Conservation (phyloP, 805 yeast species). For the Candida hungchunana region DNA sequence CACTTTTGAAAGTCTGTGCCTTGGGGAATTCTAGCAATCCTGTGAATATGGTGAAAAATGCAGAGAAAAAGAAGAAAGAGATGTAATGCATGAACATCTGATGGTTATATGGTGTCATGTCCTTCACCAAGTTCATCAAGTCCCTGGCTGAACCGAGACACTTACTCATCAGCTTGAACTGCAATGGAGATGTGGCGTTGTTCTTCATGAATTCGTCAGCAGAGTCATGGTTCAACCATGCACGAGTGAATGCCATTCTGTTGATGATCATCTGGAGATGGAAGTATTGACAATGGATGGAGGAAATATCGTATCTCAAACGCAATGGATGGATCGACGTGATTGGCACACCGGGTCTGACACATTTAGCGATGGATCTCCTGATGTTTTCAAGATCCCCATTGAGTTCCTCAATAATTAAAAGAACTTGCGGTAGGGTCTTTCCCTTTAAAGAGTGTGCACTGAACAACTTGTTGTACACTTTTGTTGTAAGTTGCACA, state of each 20-base stretch:
- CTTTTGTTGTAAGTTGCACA: slow-evolving; percentile 13
- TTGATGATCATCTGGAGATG: slow-evolving; percentile 21
- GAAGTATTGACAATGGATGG: slow-evolving; percentile 21
- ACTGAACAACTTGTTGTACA: slow-evolving; percentile 19
- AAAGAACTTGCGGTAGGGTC: slow-evolving; percentile 14
- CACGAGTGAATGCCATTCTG: slow-evolving; percentile 26
- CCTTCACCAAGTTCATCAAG: slow-evolving; percentile 10
- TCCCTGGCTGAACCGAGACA: slow-evolving; percentile 22
- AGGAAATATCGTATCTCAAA: slow-evolving; percentile 9
- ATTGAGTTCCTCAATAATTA: slow-evolving; percentile 17
- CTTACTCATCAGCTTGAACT: slow-evolving; percentile 16
- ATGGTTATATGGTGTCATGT: slow-evolving; percentile 4
- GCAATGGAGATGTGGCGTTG: slow-evolving; percentile 12
- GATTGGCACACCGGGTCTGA: slow-evolving; percentile 14
- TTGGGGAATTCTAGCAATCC: slow-evolving; percentile 22
- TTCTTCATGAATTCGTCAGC: slow-evolving; percentile 5
- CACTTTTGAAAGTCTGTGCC: slow-evolving; percentile 11
- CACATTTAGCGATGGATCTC: slow-evolving; percentile 7
- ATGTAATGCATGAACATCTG: slow-evolving; percentile 15
- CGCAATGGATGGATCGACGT: slow-evolving; percentile 3
- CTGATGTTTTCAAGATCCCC: slow-evolving; percentile 14
- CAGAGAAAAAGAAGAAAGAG: slow-evolving; percentile 20
- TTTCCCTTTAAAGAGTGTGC: slow-evolving; percentile 19
- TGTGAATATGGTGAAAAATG: slow-evolving; percentile 24
- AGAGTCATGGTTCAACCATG: slow-evolving; percentile 23